phyloP scores from a whole-genome alignment of 192 early-diverging fungal genomes.

The Mortierella antarctica region DNA sequence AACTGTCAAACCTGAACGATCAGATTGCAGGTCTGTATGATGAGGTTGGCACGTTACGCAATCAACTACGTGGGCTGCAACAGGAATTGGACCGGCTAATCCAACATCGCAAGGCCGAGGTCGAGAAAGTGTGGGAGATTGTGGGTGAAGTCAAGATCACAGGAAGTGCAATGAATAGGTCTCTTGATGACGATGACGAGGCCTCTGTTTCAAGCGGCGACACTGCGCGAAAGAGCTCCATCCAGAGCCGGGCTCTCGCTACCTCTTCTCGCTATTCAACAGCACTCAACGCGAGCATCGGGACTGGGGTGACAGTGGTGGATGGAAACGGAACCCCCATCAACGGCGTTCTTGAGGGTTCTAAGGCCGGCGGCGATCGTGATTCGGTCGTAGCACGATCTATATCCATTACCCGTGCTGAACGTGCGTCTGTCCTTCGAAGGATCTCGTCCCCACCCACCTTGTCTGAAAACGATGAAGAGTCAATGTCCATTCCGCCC shows the following conservation, averaged over 20 bases:
- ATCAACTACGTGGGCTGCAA: conserved; percentile 55
- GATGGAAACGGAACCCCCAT: neutral
- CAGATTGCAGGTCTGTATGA: conserved; percentile 57
- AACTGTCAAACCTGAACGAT: conserved; percentile 53
- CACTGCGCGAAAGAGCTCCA: conserved; percentile 26
- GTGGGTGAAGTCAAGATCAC: conserved; percentile 58
- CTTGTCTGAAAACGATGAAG: conserved; percentile 21
- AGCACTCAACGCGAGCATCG: conserved; percentile 1
- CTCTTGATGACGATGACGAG: conserved; percentile 31
- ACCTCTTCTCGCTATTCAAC: conserved; percentile 21
- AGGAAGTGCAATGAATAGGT: conserved; percentile 8
- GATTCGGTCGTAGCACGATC: conserved; percentile 31
- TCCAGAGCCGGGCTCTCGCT: conserved; percentile 24
- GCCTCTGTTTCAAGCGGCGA: conserved; percentile 33
- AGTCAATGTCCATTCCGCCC: conserved; percentile 7
- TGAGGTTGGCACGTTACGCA: conserved; percentile 58
- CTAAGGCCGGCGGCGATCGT: conserved; percentile 6
- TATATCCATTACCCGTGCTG: conserved; percentile 36
- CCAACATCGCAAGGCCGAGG: conserved; percentile 59
- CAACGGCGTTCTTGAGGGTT: neutral
- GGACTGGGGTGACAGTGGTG: neutral
- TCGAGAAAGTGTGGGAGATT: conserved; percentile 65
- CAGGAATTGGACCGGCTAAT: conserved; percentile 61
- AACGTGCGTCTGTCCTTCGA: conserved; percentile 24
- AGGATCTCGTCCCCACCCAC: conserved; percentile 19